Evolutionary conservation across 2,329 filamentous ascomycete species (phyloP), one percentile per base, ranked within the genome.

Genomic region (Xylaria multiplex): DNA sequence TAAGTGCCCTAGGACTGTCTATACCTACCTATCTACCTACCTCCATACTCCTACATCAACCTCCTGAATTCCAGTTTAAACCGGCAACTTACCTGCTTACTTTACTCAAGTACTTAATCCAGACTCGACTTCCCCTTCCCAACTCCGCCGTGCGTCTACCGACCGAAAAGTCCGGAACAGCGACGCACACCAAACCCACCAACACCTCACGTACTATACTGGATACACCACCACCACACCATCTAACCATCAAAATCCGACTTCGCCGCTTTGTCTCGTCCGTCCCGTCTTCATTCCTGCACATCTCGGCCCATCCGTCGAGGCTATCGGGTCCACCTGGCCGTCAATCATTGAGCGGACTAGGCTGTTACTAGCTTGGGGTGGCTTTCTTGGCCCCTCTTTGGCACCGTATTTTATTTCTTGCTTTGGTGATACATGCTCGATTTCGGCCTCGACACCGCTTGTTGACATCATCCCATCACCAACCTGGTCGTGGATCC

Each of bases 381-480:
- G n/a, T 13, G 27, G 40, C 32, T 43, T 54, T 6, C 14, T 22
- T 45, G 43, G 58, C 9, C 40, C 56, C 58, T 40, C 64, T 45
- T 16, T 27, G 13, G 14, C 22, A 43, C n/a, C 24, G 11, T 55
- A 14, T 43, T 11, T 16, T 13, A 14, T 40, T 50, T 19, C 49
- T 40, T 14, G 13, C 27, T 35, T 24, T n/a, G 19, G 27, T 27
- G 19, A 27, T 53, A 46, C 19, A 11, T 30, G 22, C n/a, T 43
- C 56, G 13, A 48, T 16, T 37, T 24, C 7, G 45, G 40, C 16
- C 16, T n/a, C 53, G 4, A 48, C 30, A 30, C 37, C 35, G 11
- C 43, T 52, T 19, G 30, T 62, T 32, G 40, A 46, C 42, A 57
- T 60, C 59, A 42, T 55, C 53, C 13, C 53, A 43, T 24, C 37